Evolutionary conservation across 108 stramenopile genomes (phyloP).

Genomic region (Cyclotella sp.): DNA sequence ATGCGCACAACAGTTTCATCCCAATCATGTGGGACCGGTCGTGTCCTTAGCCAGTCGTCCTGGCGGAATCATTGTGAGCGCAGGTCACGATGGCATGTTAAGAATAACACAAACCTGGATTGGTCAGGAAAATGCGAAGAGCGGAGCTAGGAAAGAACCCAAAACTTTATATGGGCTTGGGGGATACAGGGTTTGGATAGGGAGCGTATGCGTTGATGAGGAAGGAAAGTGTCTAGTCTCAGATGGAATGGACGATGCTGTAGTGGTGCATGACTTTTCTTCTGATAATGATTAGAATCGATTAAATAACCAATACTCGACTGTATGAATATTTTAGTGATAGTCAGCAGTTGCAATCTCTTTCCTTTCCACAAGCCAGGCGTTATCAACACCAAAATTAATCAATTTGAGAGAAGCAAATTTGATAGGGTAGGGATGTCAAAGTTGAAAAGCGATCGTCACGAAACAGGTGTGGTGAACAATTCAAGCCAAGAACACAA

Average conservation of each 20-base stretch:
- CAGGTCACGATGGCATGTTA: constrained; percentile 71
- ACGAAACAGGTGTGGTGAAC: constrained; percentile 11
- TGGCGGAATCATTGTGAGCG: constrained; percentile 64
- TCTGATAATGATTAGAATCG: neutral
- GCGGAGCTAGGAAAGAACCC: constrained; percentile 6
- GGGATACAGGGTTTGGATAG: constrained; percentile 56
- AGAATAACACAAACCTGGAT: constrained; percentile 47
- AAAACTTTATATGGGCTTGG: constrained; percentile 40
- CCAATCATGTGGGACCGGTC: constrained; percentile 60
- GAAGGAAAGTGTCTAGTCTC: constrained; percentile 46
- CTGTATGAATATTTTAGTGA: too few species aligned
- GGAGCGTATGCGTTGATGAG: constrained; percentile 43
- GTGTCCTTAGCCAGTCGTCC: constrained; percentile 55
- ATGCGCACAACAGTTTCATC: constrained; percentile 34
- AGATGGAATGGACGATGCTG: constrained; percentile 52
- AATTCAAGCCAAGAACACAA: constrained; percentile 28
- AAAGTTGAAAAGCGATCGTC: neutral
- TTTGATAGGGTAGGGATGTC: neutral
- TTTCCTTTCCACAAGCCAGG: too few species aligned
- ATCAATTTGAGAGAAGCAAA: too few species aligned
- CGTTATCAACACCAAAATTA: too few species aligned
- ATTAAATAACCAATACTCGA: too few species aligned
- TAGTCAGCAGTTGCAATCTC: too few species aligned
- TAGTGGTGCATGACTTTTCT: constrained; percentile 59
- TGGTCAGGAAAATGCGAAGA: constrained; percentile 25